These are phyloP conservation scores for Syzygium aqueum DNA, from an alignment of 345 rosid genomes.

Conservation along the genomic window DNA sequence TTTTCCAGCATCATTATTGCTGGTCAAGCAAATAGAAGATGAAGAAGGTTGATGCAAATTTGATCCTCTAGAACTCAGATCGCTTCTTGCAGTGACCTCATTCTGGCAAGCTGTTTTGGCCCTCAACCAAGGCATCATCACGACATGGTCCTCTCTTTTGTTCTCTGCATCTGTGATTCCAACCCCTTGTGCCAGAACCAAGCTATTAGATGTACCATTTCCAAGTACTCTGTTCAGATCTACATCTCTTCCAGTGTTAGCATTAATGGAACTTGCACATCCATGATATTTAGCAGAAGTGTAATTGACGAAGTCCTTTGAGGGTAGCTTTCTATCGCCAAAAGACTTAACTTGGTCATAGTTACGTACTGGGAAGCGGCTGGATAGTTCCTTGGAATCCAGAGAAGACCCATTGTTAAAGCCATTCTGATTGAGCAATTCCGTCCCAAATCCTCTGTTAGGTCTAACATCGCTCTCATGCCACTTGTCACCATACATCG, in stretches of 20 bases:
- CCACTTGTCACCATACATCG: slow-evolving; percentile 44
- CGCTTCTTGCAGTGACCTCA: slow-evolving; percentile 26
- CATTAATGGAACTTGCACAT: slow-evolving; percentile 14
- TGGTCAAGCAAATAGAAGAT: slow-evolving; percentile 18
- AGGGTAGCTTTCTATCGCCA: not conserved
- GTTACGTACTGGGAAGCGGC: slow-evolving; percentile 12
- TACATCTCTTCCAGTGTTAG: slow-evolving; percentile 25
- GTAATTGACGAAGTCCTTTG: not conserved
- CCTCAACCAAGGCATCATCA: slow-evolving; percentile 62
- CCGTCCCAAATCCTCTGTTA: slow-evolving; percentile 35
- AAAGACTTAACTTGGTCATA: slow-evolving; percentile 7
- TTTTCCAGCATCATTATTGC: slow-evolving; percentile 25
- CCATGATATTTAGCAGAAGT: not conserved
- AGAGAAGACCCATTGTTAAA: slow-evolving; percentile 4
- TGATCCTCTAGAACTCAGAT: slow-evolving; percentile 23
- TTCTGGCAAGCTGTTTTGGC: slow-evolving; percentile 26
- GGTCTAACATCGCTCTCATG: slow-evolving; percentile 31
- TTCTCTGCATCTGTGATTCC: slow-evolving; percentile 39
- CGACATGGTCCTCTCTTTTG: slow-evolving; percentile 22
- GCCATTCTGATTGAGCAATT: slow-evolving; percentile 38
- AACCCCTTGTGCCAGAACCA: slow-evolving; percentile 3
- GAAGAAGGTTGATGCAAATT: slow-evolving; percentile 23
- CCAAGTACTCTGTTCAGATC: slow-evolving; percentile 39
- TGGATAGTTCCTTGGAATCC: slow-evolving; percentile 2
- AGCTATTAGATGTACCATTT: slow-evolving; percentile 27